These are phyloP conservation scores for Trichoderma parareesei DNA, from an alignment of 495 filamentous ascomycete species.

Conservation along the genomic window DNA sequence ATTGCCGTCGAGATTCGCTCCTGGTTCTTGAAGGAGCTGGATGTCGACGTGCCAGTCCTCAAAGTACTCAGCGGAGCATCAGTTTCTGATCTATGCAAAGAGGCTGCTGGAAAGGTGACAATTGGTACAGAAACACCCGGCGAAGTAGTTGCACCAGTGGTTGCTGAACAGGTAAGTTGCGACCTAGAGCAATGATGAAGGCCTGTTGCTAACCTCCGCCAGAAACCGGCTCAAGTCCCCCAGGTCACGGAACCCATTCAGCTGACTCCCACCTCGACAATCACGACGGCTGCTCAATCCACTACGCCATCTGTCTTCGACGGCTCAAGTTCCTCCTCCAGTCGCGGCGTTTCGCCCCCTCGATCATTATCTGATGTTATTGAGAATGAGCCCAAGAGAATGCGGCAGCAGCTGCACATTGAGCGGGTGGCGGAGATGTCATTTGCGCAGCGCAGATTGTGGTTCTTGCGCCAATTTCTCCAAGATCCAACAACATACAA, in stretches of 20 bases:
- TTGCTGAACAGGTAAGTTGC: too few species aligned
- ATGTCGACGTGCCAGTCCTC: conserved; percentile 40
- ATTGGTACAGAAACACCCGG: too few species aligned
- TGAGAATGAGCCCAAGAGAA: background rate
- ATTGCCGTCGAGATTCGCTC: conserved; percentile 38
- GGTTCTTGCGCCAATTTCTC: conserved; percentile 33
- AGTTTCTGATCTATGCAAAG: conserved; percentile 21
- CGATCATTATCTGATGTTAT: background rate
- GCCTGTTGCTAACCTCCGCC: too few species aligned
- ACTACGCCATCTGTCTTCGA: background rate
- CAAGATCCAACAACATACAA: conserved; percentile 31
- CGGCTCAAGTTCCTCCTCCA: too few species aligned
- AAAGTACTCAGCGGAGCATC: conserved; percentile 40
- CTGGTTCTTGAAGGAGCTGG: conserved; percentile 38
- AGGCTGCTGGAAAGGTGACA: background rate
- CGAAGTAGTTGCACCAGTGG: too few species aligned
- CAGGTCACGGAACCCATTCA: too few species aligned
- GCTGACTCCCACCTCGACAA: too few species aligned
- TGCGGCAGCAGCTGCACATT: too few species aligned
- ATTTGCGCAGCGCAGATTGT: conserved; percentile 38
- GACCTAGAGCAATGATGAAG: too few species aligned
- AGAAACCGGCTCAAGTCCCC: too few species aligned
- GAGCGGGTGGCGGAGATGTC: conserved; percentile 16
- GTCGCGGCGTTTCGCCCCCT: too few species aligned
- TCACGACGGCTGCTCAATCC: too few species aligned